These are phyloP conservation scores for Vaccinium darrowii DNA, from an alignment of 148 eudicot species.

Conservation along the genomic window DNA sequence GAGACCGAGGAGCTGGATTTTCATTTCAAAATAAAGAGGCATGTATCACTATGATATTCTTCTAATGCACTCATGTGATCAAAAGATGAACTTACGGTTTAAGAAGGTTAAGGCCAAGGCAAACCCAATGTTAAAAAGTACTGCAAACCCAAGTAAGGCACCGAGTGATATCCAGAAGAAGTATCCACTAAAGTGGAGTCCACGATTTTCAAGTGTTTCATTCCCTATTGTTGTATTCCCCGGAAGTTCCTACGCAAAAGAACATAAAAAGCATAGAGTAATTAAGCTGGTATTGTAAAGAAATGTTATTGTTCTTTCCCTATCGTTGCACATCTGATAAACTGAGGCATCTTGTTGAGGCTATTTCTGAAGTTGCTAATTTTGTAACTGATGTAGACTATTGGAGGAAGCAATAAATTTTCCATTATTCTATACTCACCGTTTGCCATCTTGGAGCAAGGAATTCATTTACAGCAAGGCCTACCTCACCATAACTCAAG, in stretches of 20 bases:
- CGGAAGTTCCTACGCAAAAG: conserved; percentile 31
- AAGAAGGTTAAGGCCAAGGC: conserved; percentile 59
- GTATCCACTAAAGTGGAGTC: conserved; percentile 46
- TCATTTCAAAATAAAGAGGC: conserved; percentile 3
- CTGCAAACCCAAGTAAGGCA: conserved; percentile 53
- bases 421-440: conserved; percentile 27
- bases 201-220: conserved; percentile 56
- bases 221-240: conserved; percentile 57
- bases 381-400: not conserved
- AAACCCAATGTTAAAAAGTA: conserved; percentile 50
- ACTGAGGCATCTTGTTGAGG: not conserved
- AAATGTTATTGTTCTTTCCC: not conserved
- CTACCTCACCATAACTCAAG: conserved; percentile 73
- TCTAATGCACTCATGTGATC: not conserved
- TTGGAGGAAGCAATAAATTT: not conserved
- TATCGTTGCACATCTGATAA: not conserved
- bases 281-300: not conserved
- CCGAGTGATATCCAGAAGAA: conserved; percentile 62
- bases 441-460: conserved; percentile 78
- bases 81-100: conserved; percentile 47
- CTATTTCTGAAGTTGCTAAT: not conserved
- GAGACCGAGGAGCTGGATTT: conserved; percentile 58
- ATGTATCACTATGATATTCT: not conserved
- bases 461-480: conserved; percentile 74
- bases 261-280: not conserved